Percentiles rank a stretch among this genome's conserved stretches.
Conservation (phyloP, 176 grass and related monocot species). For the Chloris gayana region DNA sequence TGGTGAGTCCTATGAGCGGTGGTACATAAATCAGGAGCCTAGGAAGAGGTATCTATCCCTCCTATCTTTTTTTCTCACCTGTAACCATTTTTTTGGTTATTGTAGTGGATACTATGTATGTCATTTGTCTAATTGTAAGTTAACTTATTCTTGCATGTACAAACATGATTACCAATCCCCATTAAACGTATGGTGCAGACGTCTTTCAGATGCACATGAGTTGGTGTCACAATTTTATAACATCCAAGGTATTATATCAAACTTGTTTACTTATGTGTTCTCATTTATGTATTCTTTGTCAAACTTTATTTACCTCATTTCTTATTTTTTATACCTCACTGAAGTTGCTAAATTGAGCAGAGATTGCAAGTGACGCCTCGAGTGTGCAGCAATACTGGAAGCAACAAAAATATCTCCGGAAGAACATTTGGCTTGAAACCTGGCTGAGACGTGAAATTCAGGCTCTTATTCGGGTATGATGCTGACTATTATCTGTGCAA, state of each 20-base stretch:
- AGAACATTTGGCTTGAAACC: conserved; percentile 52
- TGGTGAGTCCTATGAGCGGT: conserved; percentile 50
- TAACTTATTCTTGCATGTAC: not conserved
- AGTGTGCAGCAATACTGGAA: conserved; percentile 55
- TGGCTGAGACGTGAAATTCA: conserved; percentile 66
- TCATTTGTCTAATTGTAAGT: not conserved
- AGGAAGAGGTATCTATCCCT: conserved; percentile 43
- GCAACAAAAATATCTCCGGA: conserved; percentile 39
- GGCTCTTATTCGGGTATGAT: conserved; percentile 48
- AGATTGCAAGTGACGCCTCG: conserved; percentile 7
- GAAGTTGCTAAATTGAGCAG: conserved; percentile 28
- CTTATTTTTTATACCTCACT: conserved; percentile 21
- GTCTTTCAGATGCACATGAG: conserved; percentile 43
- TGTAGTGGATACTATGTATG: not conserved
- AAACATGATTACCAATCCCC: not conserved
- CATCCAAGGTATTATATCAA: conserved; percentile 27
- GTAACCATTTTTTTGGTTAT: not conserved
- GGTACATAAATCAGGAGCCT: conserved; percentile 52
- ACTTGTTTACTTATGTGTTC: not conserved
- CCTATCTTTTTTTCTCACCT: not conserved
- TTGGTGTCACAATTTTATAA: conserved; percentile 49
- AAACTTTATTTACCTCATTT: not conserved
- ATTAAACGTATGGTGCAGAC: conserved; percentile 12
- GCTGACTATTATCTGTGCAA: not conserved
- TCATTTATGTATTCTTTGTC: not conserved